Evolutionary conservation across 1,284 basidiomycete species (phyloP).

Genomic region (Pyrrhoderma noxium): DNA sequence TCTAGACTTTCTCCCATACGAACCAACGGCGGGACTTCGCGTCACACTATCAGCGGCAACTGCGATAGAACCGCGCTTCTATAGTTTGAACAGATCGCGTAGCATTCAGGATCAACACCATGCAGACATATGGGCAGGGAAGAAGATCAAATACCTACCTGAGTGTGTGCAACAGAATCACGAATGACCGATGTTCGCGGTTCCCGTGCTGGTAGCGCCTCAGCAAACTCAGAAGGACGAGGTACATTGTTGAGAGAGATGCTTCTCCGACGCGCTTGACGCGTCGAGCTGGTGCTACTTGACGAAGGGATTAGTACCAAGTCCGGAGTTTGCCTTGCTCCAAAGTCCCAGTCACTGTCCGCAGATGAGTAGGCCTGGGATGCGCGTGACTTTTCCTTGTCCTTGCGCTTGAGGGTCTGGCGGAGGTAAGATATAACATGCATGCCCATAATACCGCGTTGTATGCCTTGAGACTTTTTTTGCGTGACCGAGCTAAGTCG

Average conservation of each 20-base stretch:
- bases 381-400: conserved; percentile 3
- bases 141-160: too few relatives aligned
- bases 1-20: too few relatives aligned
- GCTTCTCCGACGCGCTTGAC: too few relatives aligned
- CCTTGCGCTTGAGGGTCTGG: conserved; percentile 14
- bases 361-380: too few relatives aligned
- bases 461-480: background rate
- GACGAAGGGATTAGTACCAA: too few relatives aligned
- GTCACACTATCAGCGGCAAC: background rate
- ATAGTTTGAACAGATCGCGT: background rate
- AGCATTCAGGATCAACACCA: too few relatives aligned
- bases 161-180: background rate
- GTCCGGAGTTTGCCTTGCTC: conserved; percentile 14
- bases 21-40: background rate
- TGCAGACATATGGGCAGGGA: too few relatives aligned
- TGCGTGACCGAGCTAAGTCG: background rate
- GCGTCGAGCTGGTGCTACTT: too few relatives aligned
- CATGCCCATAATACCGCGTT: conserved; percentile 9
- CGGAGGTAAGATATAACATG: conserved; percentile 15
- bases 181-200: too few relatives aligned
- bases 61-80: conserved; percentile 7
- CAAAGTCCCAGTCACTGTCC: conserved; percentile 18
- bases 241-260: too few relatives aligned
- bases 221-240: too few relatives aligned
- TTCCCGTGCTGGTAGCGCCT: too few relatives aligned